phyloP scores from a whole-genome alignment of 83 land plant species.

The Picea abies region DNA sequence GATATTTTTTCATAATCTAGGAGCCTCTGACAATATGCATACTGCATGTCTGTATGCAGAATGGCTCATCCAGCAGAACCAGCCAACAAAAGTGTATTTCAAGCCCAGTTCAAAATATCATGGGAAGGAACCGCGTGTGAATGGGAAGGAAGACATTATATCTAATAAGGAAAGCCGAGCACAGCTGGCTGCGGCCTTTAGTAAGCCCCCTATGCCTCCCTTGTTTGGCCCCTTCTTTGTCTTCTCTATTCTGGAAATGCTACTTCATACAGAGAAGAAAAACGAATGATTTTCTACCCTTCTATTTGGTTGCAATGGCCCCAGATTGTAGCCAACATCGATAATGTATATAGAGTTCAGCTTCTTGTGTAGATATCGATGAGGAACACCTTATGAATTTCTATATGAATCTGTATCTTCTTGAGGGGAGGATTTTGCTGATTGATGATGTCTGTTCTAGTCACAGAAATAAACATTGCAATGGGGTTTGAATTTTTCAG shows the following conservation, averaged over 20 bases:
- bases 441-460: not conserved
- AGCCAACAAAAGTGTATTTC: not conserved
- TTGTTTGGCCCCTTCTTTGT: slow-evolving; percentile 3
- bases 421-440: not conserved
- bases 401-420: not conserved
- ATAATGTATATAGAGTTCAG: not conserved
- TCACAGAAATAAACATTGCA: not conserved
- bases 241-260: slow-evolving; percentile 7
- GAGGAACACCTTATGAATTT: not conserved
- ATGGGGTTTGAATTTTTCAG: not conserved
- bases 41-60: slow-evolving; percentile 11
- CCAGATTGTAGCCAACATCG: too few species aligned
- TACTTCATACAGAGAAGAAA: not conserved
- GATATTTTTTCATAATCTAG: not conserved
- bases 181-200: not conserved
- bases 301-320: not conserved
- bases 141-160: not conserved
- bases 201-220: slow-evolving; percentile 7
- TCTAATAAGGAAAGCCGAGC: not conserved
- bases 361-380: not conserved
- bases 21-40: not conserved
- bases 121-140: not conserved
- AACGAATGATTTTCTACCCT: slow-evolving; percentile 10
- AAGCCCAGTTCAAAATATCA: not conserved
- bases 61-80: not conserved